A percentile compares a stretch with the other conserved stretches of the same genome.
These are phyloP conservation scores for Cyberlindnera nakhonratchasimensis DNA, from an alignment of 805 yeast genomes.

Conservation along the genomic window DNA sequence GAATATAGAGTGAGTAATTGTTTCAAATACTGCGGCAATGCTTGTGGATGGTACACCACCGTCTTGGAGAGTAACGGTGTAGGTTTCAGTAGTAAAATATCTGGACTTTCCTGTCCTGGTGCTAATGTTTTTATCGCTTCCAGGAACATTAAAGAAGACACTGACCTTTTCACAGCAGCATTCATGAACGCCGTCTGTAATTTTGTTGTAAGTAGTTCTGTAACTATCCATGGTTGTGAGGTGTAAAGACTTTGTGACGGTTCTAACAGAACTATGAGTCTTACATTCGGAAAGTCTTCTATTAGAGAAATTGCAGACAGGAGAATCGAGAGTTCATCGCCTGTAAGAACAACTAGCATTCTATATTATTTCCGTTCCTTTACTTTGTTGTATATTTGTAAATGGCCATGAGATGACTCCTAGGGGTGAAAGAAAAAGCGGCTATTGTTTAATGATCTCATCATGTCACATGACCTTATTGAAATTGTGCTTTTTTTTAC, in stretches of 20 bases:
- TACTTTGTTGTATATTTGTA: background rate
- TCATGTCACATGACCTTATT: background rate
- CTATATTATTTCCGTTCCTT: background rate
- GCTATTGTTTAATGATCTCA: no score
- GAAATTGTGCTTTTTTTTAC: no score
- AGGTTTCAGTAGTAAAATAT: constrained; percentile 1
- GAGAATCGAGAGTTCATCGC: constrained; percentile 7
- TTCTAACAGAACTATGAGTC: background rate
- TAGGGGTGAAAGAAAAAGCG: background rate
- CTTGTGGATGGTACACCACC: constrained; percentile 10
- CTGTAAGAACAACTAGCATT: constrained; percentile 10
- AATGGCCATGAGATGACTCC: background rate
- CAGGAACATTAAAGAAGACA: constrained; percentile 11
- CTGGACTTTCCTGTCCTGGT: background rate
- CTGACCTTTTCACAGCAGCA: constrained; percentile 8
- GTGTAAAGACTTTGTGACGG: background rate
- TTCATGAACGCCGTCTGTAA: background rate
- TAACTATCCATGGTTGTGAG: constrained; percentile 8
- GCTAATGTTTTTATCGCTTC: constrained; percentile 1
- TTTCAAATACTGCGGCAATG: constrained; percentile 1
- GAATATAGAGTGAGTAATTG: background rate
- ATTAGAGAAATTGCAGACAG: background rate
- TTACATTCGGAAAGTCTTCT: background rate
- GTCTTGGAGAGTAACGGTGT: constrained; percentile 4
- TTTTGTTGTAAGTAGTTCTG: background rate